A percentile compares a stretch with the other conserved stretches of the same genome.
These are phyloP conservation scores for Euclidium syriacum DNA, from an alignment of 345 rosid genomes.

Conservation along the genomic window DNA sequence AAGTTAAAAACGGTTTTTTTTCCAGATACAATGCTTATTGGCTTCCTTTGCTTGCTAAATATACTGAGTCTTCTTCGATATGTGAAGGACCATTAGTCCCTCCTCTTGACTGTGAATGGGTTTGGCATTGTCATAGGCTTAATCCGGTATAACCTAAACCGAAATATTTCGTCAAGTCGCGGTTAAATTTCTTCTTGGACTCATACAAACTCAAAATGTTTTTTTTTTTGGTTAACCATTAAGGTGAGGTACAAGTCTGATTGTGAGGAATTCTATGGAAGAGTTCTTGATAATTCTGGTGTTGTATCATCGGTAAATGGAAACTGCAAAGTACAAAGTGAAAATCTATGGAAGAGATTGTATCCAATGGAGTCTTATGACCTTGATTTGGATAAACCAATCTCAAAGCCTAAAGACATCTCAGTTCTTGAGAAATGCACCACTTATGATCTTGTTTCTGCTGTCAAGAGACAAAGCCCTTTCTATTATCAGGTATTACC, in stretches of 20 bases:
- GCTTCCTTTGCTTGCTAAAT: slow-evolving; percentile 90
- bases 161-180: background rate
- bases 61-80: slow-evolving; percentile 36
- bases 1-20: too few species aligned
- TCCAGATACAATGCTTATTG: slow-evolving; percentile 85
- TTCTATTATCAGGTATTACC: slow-evolving; percentile 95
- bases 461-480: slow-evolving; percentile 89
- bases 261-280: slow-evolving; percentile 75
- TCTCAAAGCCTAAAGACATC: slow-evolving; percentile 20
- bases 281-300: slow-evolving; percentile 52
- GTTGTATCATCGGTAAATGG: slow-evolving; percentile 66
- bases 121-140: slow-evolving; percentile 98
- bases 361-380: slow-evolving; percentile 71
- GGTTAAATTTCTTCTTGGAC: too few species aligned
- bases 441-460: slow-evolving; percentile 83
- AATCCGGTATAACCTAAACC: slow-evolving; percentile 63
- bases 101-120: slow-evolving; percentile 97
- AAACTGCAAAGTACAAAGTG: slow-evolving; percentile 38
- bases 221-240: slow-evolving; percentile 10
- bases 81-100: slow-evolving; percentile 66
- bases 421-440: slow-evolving; percentile 51
- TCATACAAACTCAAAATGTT: background rate
- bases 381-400: slow-evolving; percentile 37
- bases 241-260: slow-evolving; percentile 83
- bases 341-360: slow-evolving; percentile 57